Conservation (phyloP, 2,329 filamentous ascomycete genomes). For the Fusarium beomiforme region DNA sequence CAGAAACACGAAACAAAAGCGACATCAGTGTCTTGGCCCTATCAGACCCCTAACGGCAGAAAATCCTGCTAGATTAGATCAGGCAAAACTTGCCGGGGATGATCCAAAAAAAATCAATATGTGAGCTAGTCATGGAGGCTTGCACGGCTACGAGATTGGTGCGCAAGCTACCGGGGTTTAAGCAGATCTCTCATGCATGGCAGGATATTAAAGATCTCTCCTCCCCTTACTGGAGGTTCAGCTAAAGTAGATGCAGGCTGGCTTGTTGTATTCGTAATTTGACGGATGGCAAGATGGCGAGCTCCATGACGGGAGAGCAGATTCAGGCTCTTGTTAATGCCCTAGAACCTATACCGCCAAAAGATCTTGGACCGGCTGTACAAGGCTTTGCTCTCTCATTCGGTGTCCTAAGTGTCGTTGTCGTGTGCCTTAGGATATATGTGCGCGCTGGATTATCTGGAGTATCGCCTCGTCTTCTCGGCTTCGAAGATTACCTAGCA, state of each 20-base stretch:
- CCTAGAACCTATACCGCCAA: neutral
- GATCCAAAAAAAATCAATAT: too few relatives aligned
- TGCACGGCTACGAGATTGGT: neutral
- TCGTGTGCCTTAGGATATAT: slow-evolving; percentile 4
- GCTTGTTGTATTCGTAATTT: neutral
- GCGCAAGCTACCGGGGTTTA: neutral
- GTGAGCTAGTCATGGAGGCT: too few relatives aligned
- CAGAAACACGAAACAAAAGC: neutral
- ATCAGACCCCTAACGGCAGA: neutral
- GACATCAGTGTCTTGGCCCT: neutral
- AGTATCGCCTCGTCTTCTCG: neutral
- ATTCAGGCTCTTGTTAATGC: neutral
- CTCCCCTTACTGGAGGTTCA: neutral
- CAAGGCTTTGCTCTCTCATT: slow-evolving; percentile 4
- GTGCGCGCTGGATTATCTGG: slow-evolving; percentile 10
- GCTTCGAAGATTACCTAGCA: slow-evolving; percentile 8
- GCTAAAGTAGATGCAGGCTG: neutral
- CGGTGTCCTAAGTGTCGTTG: neutral
- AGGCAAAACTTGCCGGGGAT: neutral
- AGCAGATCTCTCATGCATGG: neutral
- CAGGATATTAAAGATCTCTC: neutral
- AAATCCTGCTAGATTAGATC: neutral
- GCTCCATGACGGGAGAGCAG: slow-evolving; percentile 12
- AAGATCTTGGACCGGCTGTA: neutral
- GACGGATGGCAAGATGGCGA: neutral